Percentiles rank a stretch among this genome's conserved stretches.
Conservation (phyloP, 106 monocot species). For the Acorus gramineus region DNA sequence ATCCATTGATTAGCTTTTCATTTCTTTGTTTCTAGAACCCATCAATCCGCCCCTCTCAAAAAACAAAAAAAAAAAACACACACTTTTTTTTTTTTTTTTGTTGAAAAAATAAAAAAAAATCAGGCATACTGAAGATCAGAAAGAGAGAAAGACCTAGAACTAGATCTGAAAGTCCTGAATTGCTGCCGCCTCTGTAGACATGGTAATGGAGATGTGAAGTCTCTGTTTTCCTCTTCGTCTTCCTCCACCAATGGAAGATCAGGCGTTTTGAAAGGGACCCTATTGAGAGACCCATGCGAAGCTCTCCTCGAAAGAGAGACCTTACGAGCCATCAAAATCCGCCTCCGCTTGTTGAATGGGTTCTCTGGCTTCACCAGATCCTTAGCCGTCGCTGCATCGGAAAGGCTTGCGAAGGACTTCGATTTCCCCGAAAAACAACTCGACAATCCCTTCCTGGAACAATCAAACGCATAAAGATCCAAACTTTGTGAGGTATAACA, state of each 20-base stretch:
- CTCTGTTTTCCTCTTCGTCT: conserved; percentile 2
- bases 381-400: neutral
- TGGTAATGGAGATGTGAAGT: neutral
- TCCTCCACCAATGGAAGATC: conserved; percentile 10
- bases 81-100: no score
- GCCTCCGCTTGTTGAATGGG: no score
- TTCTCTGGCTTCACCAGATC: no score
- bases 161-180: conserved; percentile 9
- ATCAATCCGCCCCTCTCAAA: no score
- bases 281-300: conserved; percentile 27
- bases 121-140: conserved; percentile 17
- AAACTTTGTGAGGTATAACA: no score
- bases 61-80: no score
- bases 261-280: neutral
- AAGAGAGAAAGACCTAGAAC: conserved; percentile 23
- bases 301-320: conserved; percentile 18
- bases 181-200: neutral
- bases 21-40: no score
- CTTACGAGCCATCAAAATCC: conserved; percentile 24
- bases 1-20: no score
- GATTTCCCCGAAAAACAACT: no score
- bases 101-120: no score
- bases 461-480: neutral
- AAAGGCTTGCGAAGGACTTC: no score
- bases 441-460: no score